phyloP scores from a whole-genome alignment of 768 basidiomycete species.

The Cystobasidium onofrii region DNA sequence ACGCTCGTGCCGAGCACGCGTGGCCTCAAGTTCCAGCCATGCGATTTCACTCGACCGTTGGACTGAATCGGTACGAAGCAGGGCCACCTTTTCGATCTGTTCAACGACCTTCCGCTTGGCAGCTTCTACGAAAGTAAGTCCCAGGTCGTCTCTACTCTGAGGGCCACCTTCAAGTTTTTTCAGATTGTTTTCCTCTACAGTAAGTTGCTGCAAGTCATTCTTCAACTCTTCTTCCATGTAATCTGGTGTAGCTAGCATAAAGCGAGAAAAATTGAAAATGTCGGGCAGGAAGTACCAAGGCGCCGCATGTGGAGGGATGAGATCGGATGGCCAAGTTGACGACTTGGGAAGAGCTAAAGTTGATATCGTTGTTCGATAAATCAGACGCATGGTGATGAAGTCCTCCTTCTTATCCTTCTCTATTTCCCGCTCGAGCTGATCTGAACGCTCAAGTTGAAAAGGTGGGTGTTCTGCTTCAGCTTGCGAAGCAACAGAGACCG shows the following conservation, averaged over 20 bases:
- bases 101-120: slow-evolving; percentile 67
- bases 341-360: slow-evolving; percentile 90
- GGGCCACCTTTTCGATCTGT: slow-evolving; percentile 66
- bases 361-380: slow-evolving; percentile 87
- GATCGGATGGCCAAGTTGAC: slow-evolving; percentile 83
- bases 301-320: slow-evolving; percentile 80
- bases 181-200: slow-evolving; percentile 60
- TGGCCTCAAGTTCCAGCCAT: slow-evolving; percentile 41
- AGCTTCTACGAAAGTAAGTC: slow-evolving; percentile 67
- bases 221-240: slow-evolving; percentile 70
- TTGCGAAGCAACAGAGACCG: slow-evolving; percentile 38
- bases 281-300: slow-evolving; percentile 96
- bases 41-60: slow-evolving; percentile 56
- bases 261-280: slow-evolving; percentile 74
- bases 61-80: slow-evolving; percentile 61
- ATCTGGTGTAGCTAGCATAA: slow-evolving; percentile 89
- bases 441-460: background rate
- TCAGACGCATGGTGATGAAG: slow-evolving; percentile 68
- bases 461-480: slow-evolving; percentile 12
- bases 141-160: slow-evolving; percentile 56
- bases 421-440: background rate
- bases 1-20: slow-evolving; percentile 37
- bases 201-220: slow-evolving; percentile 64
- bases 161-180: slow-evolving; percentile 50
- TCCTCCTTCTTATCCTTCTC: slow-evolving; percentile 34